Percentiles rank a stretch among this genome's conserved stretches.
Conservation (phyloP, 768 basidiomycete genomes). For the Mycena venus region DNA sequence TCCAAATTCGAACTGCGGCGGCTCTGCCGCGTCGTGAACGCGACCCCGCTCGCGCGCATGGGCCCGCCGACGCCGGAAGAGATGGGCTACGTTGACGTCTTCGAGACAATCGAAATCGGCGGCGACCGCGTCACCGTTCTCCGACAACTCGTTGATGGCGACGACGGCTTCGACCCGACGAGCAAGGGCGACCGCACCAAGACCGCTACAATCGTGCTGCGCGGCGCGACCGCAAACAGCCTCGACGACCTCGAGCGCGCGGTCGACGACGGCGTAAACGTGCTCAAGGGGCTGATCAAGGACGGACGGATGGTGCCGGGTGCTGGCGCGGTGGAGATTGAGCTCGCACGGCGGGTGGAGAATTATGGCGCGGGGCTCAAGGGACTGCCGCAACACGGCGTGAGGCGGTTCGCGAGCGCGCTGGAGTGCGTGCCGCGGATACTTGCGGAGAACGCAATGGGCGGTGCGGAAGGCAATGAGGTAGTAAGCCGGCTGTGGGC, state of each 20-base stretch:
- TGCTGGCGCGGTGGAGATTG: slow-evolving; percentile 94
- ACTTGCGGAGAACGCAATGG: slow-evolving; percentile 94
- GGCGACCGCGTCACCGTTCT: slow-evolving; percentile 98
- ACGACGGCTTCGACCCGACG: slow-evolving; percentile 70
- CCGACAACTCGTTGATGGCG: slow-evolving; percentile 80
- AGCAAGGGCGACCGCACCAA: slow-evolving; percentile 77
- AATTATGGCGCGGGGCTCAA: slow-evolving; percentile 89
- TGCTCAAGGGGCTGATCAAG: slow-evolving; percentile 92
- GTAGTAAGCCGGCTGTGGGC: slow-evolving; percentile 91
- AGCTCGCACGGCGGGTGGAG: slow-evolving; percentile 89
- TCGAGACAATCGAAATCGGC: slow-evolving; percentile 96
- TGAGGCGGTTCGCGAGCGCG: slow-evolving; percentile 89
- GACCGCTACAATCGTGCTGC: slow-evolving; percentile 94
- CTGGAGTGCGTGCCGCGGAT: slow-evolving; percentile 94
- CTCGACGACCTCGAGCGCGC: slow-evolving; percentile 97
- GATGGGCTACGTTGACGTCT: slow-evolving; percentile 92
- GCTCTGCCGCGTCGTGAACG: slow-evolving; percentile 94
- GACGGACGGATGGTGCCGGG: slow-evolving; percentile 93
- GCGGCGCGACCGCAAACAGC: slow-evolving; percentile 95
- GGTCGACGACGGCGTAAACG: slow-evolving; percentile 96
- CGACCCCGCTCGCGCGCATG: slow-evolving; percentile 94
- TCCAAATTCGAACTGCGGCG: slow-evolving; percentile 98
- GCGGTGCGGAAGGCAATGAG: slow-evolving; percentile 93
- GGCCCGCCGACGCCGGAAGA: slow-evolving; percentile 98
- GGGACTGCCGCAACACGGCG: slow-evolving; percentile 94